Evolutionary conservation across 257 asterid genomes (phyloP).

Genomic region (Avicennia marina): DNA sequence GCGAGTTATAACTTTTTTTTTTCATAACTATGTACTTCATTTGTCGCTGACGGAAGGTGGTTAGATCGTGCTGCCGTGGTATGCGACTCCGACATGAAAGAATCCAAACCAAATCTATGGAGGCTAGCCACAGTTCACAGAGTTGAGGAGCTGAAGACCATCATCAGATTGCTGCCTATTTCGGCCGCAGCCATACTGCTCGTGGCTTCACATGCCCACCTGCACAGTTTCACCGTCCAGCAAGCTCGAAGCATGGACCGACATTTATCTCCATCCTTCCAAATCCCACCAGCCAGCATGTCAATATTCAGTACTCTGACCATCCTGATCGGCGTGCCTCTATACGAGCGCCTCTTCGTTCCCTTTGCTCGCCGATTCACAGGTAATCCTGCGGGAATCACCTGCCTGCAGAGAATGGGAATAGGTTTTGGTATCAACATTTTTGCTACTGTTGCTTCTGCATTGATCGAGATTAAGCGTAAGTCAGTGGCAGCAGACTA

Average conservation of each 20-base stretch:
- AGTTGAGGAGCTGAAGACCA: slow-evolving; percentile 68
- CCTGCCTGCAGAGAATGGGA: slow-evolving; percentile 80
- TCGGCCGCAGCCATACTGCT: slow-evolving; percentile 64
- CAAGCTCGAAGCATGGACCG: slow-evolving; percentile 84
- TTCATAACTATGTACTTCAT: too few relatives aligned
- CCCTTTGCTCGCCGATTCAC: slow-evolving; percentile 53
- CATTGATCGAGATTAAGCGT: slow-evolving; percentile 56
- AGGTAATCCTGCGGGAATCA: slow-evolving; percentile 46
- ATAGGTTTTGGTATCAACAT: slow-evolving; percentile 54
- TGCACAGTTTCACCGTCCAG: slow-evolving; percentile 57
- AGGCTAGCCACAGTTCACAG: slow-evolving; percentile 69
- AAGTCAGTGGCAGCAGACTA: slow-evolving; percentile 47
- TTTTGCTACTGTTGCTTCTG: slow-evolving; percentile 48
- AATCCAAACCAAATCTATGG: slow-evolving; percentile 57
- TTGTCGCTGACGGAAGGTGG: slow-evolving; percentile 66
- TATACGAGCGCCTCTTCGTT: slow-evolving; percentile 66
- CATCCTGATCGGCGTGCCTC: slow-evolving; percentile 35
- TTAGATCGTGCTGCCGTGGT: slow-evolving; percentile 71
- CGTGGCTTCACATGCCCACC: slow-evolving; percentile 55
- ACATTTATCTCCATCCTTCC: slow-evolving; percentile 43
- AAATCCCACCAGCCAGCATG: slow-evolving; percentile 76
- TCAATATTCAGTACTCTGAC: slow-evolving; percentile 64
- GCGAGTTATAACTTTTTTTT: neutral
- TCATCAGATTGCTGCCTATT: slow-evolving; percentile 62
- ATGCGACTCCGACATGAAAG: slow-evolving; percentile 32